Evolutionary conservation across 1,284 basidiomycete genomes (phyloP).

Genomic region (Cutaneotrichosporon cavernicola): DNA sequence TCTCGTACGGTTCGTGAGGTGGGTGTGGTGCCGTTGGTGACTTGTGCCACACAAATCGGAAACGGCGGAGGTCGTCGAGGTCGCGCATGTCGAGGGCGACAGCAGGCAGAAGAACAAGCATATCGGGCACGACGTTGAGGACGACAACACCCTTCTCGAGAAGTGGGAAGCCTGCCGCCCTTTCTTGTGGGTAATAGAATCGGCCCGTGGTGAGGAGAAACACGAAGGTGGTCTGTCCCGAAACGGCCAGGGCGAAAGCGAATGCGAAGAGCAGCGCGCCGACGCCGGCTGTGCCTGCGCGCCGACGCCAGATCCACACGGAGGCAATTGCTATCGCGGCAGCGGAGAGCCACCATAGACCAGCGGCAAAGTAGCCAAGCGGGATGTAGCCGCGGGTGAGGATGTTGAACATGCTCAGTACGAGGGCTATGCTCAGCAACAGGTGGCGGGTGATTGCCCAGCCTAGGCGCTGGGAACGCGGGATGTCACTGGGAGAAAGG

Average conservation of each 20-base stretch:
- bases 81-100: neutral
- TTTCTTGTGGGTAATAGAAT: neutral
- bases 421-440: neutral
- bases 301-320: neutral
- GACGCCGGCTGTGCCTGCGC: neutral
- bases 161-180: neutral
- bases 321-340: neutral
- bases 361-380: neutral
- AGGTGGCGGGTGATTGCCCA: conserved; percentile 2
- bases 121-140: neutral
- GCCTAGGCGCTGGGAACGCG: neutral
- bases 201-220: neutral
- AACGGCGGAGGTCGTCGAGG: neutral
- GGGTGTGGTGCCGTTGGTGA: too few relatives aligned
- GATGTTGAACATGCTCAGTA: conserved; percentile 3
- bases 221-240: neutral
- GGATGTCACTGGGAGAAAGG: neutral
- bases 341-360: neutral
- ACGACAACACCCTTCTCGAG: neutral
- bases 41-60: conserved; percentile 2
- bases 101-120: neutral
- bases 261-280: neutral
- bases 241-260: neutral
- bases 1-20: too few relatives aligned
- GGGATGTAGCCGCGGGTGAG: conserved; percentile 7